Base-by-base conservation (phyloP, 345 rosid genomes). In the Hibiscus syriacus region DNA sequence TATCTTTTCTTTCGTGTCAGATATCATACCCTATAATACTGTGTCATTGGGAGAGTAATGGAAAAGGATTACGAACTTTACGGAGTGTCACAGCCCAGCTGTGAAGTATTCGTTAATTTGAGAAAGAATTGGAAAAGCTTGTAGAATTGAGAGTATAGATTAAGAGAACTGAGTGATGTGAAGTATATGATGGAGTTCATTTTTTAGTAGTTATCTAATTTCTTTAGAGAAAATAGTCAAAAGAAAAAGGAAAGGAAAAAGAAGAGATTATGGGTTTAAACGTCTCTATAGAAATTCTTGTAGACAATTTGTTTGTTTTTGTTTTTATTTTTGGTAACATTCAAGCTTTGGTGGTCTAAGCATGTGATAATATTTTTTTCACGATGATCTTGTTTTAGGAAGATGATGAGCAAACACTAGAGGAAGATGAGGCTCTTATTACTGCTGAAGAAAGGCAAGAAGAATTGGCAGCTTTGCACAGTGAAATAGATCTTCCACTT, bases 321-420 rank as follows among this genome's bases (percentile, higher is more conserved):
- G 7, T 32, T 34, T 34, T 34, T 1, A 34, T 34, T 34, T 34
- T 50, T 53, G 17, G 32, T 29, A 26, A 58, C 9, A 5, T 14
- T 50, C 55, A 39, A 29, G 11, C 2, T 23, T 53, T 67, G 54
- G 60, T 2, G 9, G 10, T 17, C 20, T n/a, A 10, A 48, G 53
- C 22, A 48, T 46, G 45, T 45, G 39, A 58, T 13, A 17, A 66
- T 54, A 26, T 19, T 19, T 27, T n/a, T 25, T 43, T 54, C 50
- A 26, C 57, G 59, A 56, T 73, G 59, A 10, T 79, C 55, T 72
- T 80, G 84, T 76, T 89, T 81, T 88, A 95, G 99, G 99, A 86
- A 86, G 99, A 90, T 81, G 87, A 95, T 87, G 96, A 95, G 85
- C 89, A 79, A 64, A 95, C 96, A 50, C 77, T 95, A 66, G 98